Percentiles rank a stretch among this genome's conserved stretches.
phyloP scores from a whole-genome alignment of 495 filamentous ascomycete genomes.

The Beverwykella pulmonaria region DNA sequence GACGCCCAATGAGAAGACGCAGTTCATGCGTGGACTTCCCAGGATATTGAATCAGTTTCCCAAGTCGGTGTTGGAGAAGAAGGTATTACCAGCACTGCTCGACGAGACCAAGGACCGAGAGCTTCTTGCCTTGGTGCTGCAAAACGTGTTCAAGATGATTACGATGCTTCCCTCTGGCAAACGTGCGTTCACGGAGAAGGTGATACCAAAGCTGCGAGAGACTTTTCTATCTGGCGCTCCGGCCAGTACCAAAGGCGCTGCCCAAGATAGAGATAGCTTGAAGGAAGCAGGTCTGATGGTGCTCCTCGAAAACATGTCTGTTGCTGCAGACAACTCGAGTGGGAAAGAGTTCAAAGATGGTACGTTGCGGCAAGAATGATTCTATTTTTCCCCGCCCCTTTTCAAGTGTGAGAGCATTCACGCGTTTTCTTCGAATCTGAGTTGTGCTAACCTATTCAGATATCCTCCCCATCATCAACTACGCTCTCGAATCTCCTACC shows the following conservation, averaged over 20 bases:
- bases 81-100: slow-evolving; percentile 80
- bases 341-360: slow-evolving; percentile 94
- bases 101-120: slow-evolving; percentile 93
- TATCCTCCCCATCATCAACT: slow-evolving; percentile 78
- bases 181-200: slow-evolving; percentile 76
- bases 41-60: slow-evolving; percentile 89
- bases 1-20: slow-evolving; percentile 83
- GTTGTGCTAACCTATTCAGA: slow-evolving; percentile 54
- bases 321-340: slow-evolving; percentile 75
- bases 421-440: too few species aligned
- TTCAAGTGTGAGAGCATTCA: too few species aligned
- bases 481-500: slow-evolving; percentile 83
- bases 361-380: slow-evolving; percentile 48
- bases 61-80: slow-evolving; percentile 89
- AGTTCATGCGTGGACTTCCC: slow-evolving; percentile 86
- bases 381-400: too few species aligned
- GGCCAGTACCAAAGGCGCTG: slow-evolving; percentile 44
- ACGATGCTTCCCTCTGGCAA: slow-evolving; percentile 71
- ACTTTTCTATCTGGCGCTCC: slow-evolving; percentile 61
- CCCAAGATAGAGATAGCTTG: slow-evolving; percentile 72
- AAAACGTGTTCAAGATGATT: slow-evolving; percentile 89
- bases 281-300: slow-evolving; percentile 91
- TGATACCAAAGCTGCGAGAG: slow-evolving; percentile 81
- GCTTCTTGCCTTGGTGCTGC: slow-evolving; percentile 76
- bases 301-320: slow-evolving; percentile 75